Evolutionary conservation across 2,329 filamentous ascomycete genomes (phyloP).

Genomic region (Hyphodiscus sp.): DNA sequence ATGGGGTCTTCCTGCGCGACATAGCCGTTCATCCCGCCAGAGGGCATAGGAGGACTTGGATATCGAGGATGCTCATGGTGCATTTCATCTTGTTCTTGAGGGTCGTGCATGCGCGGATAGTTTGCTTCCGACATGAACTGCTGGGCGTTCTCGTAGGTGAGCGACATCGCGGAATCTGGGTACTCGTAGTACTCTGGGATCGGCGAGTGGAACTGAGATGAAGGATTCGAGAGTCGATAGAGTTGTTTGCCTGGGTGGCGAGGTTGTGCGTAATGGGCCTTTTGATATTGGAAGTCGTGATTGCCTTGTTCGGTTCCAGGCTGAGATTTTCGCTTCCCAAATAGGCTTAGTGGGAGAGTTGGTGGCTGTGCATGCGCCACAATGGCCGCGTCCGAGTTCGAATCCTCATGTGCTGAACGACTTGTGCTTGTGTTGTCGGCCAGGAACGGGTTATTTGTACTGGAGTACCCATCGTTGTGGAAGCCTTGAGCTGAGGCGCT

Average conservation of each 20-base stretch:
- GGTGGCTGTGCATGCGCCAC: neutral
- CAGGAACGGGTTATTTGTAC: neutral
- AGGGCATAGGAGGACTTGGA: conserved; percentile 25
- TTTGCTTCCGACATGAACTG: conserved; percentile 18
- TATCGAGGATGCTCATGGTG: conserved; percentile 24
- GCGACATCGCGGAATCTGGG: conserved; percentile 15
- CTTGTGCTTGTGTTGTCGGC: neutral
- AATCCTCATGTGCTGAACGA: neutral
- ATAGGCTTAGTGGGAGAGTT: neutral
- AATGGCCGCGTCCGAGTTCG: neutral
- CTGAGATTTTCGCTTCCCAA: neutral
- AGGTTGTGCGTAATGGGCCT: conserved; percentile 5
- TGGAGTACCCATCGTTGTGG: neutral
- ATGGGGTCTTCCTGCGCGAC: conserved; percentile 16
- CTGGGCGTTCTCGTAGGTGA: conserved; percentile 23
- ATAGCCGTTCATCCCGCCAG: conserved; percentile 26
- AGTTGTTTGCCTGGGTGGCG: conserved; percentile 1
- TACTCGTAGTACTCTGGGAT: conserved; percentile 1
- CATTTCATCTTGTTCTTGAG: conserved; percentile 25
- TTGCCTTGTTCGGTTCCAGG: neutral
- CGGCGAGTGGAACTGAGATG: neutral
- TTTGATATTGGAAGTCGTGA: neutral
- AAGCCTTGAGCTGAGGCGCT: neutral
- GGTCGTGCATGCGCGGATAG: conserved; percentile 28
- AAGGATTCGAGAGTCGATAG: neutral